Conservation (phyloP, 768 basidiomycete species). For the Saitozyma podzolica region DNA sequence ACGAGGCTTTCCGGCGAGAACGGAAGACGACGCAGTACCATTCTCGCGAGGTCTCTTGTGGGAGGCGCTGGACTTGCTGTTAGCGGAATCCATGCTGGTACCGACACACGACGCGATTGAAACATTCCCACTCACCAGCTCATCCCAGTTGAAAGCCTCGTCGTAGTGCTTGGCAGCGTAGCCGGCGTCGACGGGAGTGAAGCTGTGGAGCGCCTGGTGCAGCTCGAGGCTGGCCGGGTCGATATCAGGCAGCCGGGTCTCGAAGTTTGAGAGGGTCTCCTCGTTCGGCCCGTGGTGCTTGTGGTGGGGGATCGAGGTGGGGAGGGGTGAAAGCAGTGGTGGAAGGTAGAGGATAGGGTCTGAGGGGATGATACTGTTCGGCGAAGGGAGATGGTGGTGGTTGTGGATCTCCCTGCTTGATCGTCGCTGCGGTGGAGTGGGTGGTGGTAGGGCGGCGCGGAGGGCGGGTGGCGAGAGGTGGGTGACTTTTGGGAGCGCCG, state of each 20-base stretch:
- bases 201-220: slow-evolving; percentile 79
- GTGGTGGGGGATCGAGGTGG: slow-evolving; percentile 10
- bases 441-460: not conserved
- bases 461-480: not conserved
- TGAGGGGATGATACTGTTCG: slow-evolving; percentile 17
- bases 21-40: slow-evolving; percentile 85
- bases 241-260: slow-evolving; percentile 77
- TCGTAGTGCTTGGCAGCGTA: slow-evolving; percentile 70
- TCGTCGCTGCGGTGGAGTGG: not conserved
- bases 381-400: slow-evolving; percentile 35
- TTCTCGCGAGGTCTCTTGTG: slow-evolving; percentile 20
- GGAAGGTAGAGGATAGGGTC: slow-evolving; percentile 71
- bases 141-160: slow-evolving; percentile 84
- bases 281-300: slow-evolving; percentile 3
- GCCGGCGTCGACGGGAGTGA: slow-evolving; percentile 61
- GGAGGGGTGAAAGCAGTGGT: slow-evolving; percentile 74
- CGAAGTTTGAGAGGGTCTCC: slow-evolving; percentile 57
- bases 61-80: slow-evolving; percentile 17
- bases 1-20: slow-evolving; percentile 62
- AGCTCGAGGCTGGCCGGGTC: slow-evolving; percentile 80
- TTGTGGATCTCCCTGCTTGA: slow-evolving; percentile 8
- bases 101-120: not conserved
- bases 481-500: not conserved
- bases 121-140: slow-evolving; percentile 59
- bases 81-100: not conserved